phyloP scores from a whole-genome alignment of 371 early-diverging fungal genomes.

The Circinella umbellata region DNA sequence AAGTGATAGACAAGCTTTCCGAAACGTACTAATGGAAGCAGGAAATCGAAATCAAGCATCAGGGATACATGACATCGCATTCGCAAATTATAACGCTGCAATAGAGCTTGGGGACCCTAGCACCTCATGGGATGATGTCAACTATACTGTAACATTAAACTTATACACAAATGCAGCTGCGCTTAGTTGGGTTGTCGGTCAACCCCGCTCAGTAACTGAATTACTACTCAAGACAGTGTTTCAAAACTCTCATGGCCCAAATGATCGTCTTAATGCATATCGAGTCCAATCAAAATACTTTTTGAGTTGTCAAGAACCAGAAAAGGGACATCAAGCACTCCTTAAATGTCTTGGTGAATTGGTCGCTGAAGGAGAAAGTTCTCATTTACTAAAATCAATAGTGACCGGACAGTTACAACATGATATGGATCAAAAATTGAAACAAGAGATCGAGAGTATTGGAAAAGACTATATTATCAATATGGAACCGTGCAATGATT shows the following conservation, averaged over 20 bases:
- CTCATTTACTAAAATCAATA: not conserved
- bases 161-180: slow-evolving; percentile 39
- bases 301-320: slow-evolving; percentile 41
- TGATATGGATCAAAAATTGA: slow-evolving; percentile 17
- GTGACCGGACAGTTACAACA: slow-evolving; percentile 21
- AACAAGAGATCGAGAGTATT: slow-evolving; percentile 15
- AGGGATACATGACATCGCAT: slow-evolving; percentile 46
- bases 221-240: slow-evolving; percentile 31
- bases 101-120: slow-evolving; percentile 24
- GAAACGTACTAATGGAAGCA: slow-evolving; percentile 35
- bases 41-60: slow-evolving; percentile 39
- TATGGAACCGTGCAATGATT: slow-evolving; percentile 28
- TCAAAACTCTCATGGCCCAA: slow-evolving; percentile 28
- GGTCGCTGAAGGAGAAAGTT: slow-evolving; percentile 21
- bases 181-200: slow-evolving; percentile 43
- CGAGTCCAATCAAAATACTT: slow-evolving; percentile 44
- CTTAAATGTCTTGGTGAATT: slow-evolving; percentile 33
- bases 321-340: slow-evolving; percentile 29
- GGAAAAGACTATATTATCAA: slow-evolving; percentile 25
- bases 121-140: slow-evolving; percentile 21
- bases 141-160: slow-evolving; percentile 29
- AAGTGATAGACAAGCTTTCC: slow-evolving; percentile 25
- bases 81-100: slow-evolving; percentile 35
- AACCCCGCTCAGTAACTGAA: slow-evolving; percentile 36
- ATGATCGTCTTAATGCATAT: slow-evolving; percentile 41